Evolutionary conservation across 2,329 filamentous ascomycete genomes (phyloP).

Genomic region (Didymella pinodella): DNA sequence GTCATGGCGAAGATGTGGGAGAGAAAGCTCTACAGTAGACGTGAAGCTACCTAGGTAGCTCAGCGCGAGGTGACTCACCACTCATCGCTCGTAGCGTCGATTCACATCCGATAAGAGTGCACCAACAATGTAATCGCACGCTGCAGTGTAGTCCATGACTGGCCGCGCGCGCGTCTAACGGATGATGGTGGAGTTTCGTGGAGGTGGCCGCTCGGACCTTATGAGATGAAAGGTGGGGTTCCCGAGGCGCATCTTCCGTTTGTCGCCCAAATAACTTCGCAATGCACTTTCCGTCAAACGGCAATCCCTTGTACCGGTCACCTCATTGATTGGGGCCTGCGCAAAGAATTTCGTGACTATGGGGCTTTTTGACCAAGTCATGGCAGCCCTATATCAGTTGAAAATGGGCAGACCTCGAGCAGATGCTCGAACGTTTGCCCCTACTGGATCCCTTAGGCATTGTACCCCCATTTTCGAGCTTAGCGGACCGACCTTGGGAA

Average conservation of each 20-base stretch:
- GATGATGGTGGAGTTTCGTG: slow-evolving; percentile 3
- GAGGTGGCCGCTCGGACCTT: slow-evolving; percentile 1
- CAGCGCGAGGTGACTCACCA: background rate
- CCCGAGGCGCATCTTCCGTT: slow-evolving; percentile 26
- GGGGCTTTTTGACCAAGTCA: slow-evolving; percentile 20
- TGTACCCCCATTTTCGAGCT: slow-evolving; percentile 44
- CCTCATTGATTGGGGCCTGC: slow-evolving; percentile 30
- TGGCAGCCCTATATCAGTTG: slow-evolving; percentile 25
- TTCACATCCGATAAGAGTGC: slow-evolving; percentile 2
- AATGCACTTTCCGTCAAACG: slow-evolving; percentile 14
- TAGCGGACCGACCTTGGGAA: slow-evolving; percentile 25
- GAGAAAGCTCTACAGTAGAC: background rate
- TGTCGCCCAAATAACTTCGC: slow-evolving; percentile 26
- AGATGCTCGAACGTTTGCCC: slow-evolving; percentile 31
- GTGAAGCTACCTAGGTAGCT: background rate
- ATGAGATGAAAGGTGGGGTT: slow-evolving; percentile 38
- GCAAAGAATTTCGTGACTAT: slow-evolving; percentile 27
- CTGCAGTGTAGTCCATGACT: slow-evolving; percentile 2
- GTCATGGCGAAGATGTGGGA: slow-evolving; percentile 25
- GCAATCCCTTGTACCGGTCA: slow-evolving; percentile 34
- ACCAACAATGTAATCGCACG: background rate
- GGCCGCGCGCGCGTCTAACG: slow-evolving; percentile 8
- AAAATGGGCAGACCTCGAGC: slow-evolving; percentile 39
- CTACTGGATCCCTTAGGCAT: slow-evolving; percentile 26
- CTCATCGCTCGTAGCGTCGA: background rate